These are phyloP conservation scores for Cephaloascus albidus DNA, from an alignment of 805 yeast species.

Conservation along the genomic window DNA sequence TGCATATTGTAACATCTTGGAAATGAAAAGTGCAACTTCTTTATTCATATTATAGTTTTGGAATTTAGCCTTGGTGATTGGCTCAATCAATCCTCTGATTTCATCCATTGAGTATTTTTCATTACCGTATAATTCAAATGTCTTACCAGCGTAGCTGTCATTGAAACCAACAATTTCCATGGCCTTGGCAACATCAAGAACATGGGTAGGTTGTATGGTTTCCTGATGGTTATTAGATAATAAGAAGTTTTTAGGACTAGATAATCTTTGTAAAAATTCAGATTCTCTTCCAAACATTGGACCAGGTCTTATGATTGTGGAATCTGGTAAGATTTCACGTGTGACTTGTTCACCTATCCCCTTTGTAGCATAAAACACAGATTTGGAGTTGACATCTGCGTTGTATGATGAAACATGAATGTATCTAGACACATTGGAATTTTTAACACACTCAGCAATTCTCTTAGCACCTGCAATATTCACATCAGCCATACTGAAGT, in stretches of 20 bases:
- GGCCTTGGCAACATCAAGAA: constrained; percentile 68
- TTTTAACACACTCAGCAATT: constrained; percentile 63
- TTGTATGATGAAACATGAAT: constrained; percentile 75
- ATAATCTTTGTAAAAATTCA: constrained; percentile 54
- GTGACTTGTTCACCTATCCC: constrained; percentile 71
- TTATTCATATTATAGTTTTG: constrained; percentile 19
- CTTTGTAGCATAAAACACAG: constrained; percentile 71
- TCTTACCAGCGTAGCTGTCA: constrained; percentile 70
- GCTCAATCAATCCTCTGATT: constrained; percentile 62
- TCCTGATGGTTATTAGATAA: constrained; percentile 53
- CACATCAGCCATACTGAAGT: constrained; percentile 75
- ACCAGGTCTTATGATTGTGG: constrained; percentile 81
- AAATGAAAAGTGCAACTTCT: constrained; percentile 19
- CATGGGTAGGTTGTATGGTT: constrained; percentile 63
- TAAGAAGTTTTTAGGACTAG: constrained; percentile 19
- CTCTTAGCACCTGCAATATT: constrained; percentile 73
- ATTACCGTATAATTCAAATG: constrained; percentile 69
- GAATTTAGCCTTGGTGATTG: constrained; percentile 36
- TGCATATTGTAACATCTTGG: constrained; percentile 23
- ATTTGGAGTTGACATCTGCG: constrained; percentile 59
- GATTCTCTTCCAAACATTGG: constrained; percentile 74
- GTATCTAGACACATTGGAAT: constrained; percentile 62
- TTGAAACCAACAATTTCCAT: constrained; percentile 73
- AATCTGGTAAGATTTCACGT: constrained; percentile 55
- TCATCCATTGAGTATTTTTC: constrained; percentile 53